A percentile compares a stretch with the other conserved stretches of the same genome.
Conservation (phyloP, 768 basidiomycete species). For the Leccinellum rugosiceps region DNA sequence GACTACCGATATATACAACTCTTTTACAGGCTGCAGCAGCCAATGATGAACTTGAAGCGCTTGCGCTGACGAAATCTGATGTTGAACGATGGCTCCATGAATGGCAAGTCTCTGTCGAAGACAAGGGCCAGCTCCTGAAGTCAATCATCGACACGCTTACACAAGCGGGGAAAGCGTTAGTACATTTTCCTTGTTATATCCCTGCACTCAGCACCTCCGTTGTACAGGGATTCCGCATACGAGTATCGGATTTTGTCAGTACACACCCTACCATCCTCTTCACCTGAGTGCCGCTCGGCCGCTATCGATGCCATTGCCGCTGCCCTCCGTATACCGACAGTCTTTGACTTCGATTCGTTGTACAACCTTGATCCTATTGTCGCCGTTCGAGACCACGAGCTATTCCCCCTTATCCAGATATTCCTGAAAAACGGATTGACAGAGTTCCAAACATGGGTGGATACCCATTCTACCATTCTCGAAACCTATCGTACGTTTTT, state of each 20-base stretch:
- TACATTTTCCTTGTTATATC: conserved; percentile 8
- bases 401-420: conserved; percentile 73
- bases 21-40: conserved; percentile 58
- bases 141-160: conserved; percentile 56
- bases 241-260: conserved; percentile 63
- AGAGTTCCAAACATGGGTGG: conserved; percentile 62
- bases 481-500: conserved; percentile 53
- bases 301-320: conserved; percentile 60
- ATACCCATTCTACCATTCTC: conserved; percentile 45
- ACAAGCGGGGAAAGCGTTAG: conserved; percentile 60
- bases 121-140: conserved; percentile 66
- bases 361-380: conserved; percentile 75
- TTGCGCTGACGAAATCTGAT: conserved; percentile 55
- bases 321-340: conserved; percentile 58
- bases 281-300: conserved; percentile 47
- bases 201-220: background rate
- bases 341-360: conserved; percentile 80
- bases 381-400: conserved; percentile 60
- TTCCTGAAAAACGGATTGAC: conserved; percentile 63
- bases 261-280: conserved; percentile 54
- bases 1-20: conserved; percentile 57
- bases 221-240: conserved; percentile 54
- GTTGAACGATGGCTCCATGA: conserved; percentile 38
- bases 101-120: conserved; percentile 53
- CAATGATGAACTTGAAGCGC: conserved; percentile 59